Base-by-base conservation (phyloP, 2,329 filamentous ascomycete species). In the Trichophyton mentagrophytes region DNA sequence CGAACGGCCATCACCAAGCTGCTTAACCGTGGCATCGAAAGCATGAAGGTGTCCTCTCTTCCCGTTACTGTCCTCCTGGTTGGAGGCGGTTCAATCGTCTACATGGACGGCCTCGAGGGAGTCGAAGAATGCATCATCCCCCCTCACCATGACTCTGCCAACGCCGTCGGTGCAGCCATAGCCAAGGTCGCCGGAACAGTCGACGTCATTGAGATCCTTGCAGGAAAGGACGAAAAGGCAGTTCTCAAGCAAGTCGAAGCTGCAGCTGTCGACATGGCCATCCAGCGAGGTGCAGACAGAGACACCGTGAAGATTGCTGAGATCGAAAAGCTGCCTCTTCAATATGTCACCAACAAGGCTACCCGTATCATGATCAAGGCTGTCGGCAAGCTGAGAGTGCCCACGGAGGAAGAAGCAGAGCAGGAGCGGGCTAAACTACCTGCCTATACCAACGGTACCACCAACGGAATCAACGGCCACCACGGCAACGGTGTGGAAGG, bases 81-180 rank as follows among this genome's bases (percentile, higher is more conserved):
- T 0, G 82, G 82, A 1, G 82, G 82, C 3, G 82, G 82, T 3
- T 78, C 79, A 0, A 73, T 84, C 0, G 68, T 84, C 1, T 77
- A 79, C 2, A 76, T 78, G 0, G 73, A 78, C 3, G 65, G 72
- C 0, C 72, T 84, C 5, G 70, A 73, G 0, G 80, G 80, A 0
- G 81, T 82, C 0, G 73, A 75, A 5, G 72, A 79, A 63, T 77
- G 79, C 61, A 78, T 80, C 6, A 72, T 76, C 3, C 82, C 82
- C 0, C 74, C 77, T 1, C 79, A 78, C 57, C 74, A 80, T 33
- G 80, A 80, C 61, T 80, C 79, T 0, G 82, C 82, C 2, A 85
- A 85, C 67, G 82, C 82, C 0, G 79, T 85, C 1, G 82, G 82
- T 4, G 82, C 82, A 0, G 82, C 82, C 0, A 82, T 82, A 36